These are phyloP conservation scores for Calonectria crousiana DNA, from an alignment of 2,329 filamentous ascomycete species.

Conservation along the genomic window DNA sequence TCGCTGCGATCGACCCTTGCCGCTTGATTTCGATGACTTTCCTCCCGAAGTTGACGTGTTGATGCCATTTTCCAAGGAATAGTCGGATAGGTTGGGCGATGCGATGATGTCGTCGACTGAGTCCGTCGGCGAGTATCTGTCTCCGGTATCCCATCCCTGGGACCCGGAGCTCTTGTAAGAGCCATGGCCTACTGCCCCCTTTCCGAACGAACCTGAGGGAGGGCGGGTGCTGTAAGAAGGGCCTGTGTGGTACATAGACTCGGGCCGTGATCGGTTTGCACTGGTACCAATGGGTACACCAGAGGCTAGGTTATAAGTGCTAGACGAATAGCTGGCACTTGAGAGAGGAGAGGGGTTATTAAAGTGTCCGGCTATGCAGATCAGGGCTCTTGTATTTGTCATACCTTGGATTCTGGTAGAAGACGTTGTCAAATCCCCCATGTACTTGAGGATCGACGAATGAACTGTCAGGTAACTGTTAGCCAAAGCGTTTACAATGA, in stretches of 20 bases:
- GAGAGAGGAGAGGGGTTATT: slow-evolving; percentile 50
- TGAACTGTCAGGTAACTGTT: slow-evolving; percentile 48
- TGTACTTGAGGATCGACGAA: slow-evolving; percentile 48
- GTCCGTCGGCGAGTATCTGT: slow-evolving; percentile 67
- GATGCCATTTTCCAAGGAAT: slow-evolving; percentile 66
- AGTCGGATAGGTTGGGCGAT: slow-evolving; percentile 72
- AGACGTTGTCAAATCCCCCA: slow-evolving; percentile 52
- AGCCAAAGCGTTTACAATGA: slow-evolving; percentile 32
- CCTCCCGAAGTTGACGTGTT: slow-evolving; percentile 52
- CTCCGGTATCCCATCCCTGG: slow-evolving; percentile 61
- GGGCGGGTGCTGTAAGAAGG: slow-evolving; percentile 58
- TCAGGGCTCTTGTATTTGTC: slow-evolving; percentile 37
- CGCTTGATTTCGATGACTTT: slow-evolving; percentile 58
- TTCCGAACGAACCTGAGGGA: slow-evolving; percentile 54
- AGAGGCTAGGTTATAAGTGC: slow-evolving; percentile 47
- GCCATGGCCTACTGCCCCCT: slow-evolving; percentile 43
- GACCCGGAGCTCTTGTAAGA: slow-evolving; percentile 57
- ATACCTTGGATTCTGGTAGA: slow-evolving; percentile 56
- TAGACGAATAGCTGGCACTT: slow-evolving; percentile 59
- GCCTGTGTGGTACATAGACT: slow-evolving; percentile 54
- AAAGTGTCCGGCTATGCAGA: slow-evolving; percentile 27
- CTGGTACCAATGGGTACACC: slow-evolving; percentile 47
- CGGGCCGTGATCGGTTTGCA: slow-evolving; percentile 53
- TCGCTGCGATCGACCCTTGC: slow-evolving; percentile 69
- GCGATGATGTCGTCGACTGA: slow-evolving; percentile 70